These are phyloP conservation scores for Nicotiana sylvestris DNA, from an alignment of 257 asterid genomes.

Conservation along the genomic window DNA sequence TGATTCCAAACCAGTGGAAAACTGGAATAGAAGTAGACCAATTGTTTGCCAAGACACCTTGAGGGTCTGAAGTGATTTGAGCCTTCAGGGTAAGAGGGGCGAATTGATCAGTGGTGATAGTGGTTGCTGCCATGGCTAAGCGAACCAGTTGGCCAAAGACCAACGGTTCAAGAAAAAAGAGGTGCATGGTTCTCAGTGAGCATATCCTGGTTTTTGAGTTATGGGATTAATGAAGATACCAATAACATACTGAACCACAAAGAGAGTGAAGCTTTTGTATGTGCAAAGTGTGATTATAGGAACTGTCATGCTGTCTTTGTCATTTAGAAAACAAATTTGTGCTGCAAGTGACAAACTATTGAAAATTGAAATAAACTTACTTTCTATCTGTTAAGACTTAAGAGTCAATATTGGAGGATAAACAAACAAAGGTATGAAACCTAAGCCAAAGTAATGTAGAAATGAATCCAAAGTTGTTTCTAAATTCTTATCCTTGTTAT, in stretches of 20 bases:
- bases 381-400: not conserved
- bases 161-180: no score
- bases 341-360: not conserved
- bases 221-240: not conserved
- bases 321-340: not conserved
- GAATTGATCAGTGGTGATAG: constrained; percentile 14
- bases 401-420: not conserved
- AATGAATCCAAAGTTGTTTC: no score
- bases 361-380: not conserved
- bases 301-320: not conserved
- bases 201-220: not conserved
- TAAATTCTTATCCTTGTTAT: no score
- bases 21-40: constrained; percentile 20
- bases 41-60: constrained; percentile 2
- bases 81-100: constrained; percentile 15
- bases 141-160: no score
- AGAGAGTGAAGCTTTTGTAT: not conserved
- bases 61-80: not conserved
- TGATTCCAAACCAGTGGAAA: constrained; percentile 31
- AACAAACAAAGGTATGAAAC: not conserved
- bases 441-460: not conserved
- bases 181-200: no score
- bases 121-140: not conserved
- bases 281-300: not conserved
- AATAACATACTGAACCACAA: not conserved